Percentiles rank a stretch among this genome's conserved stretches.
phyloP scores from a whole-genome alignment of 495 filamentous ascomycete species.

The Cercophora newfieldiana region DNA sequence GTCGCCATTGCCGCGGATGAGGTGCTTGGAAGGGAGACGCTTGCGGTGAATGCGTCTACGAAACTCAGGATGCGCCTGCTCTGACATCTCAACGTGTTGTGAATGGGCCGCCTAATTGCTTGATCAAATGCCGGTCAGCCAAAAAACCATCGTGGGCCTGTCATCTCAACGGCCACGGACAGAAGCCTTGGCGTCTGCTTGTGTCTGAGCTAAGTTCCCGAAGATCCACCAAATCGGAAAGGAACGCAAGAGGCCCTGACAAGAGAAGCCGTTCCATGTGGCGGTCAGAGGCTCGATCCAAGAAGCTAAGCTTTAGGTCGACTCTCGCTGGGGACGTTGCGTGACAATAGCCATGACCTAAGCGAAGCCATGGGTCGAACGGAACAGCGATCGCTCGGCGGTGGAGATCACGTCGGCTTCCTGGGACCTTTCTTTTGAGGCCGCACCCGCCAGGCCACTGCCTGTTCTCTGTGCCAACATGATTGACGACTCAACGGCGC shows the following conservation, averaged over 20 bases:
- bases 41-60: too few relatives aligned
- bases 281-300: slow-evolving; percentile 15
- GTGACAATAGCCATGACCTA: not conserved
- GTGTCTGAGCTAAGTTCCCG: not conserved
- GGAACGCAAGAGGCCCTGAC: slow-evolving; percentile 19
- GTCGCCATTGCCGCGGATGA: not conserved
- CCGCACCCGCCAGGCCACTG: not conserved
- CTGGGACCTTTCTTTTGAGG: not conserved
- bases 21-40: not conserved
- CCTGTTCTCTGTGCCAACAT: not conserved
- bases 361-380: not conserved
- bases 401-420: not conserved
- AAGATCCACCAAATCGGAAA: slow-evolving; percentile 26
- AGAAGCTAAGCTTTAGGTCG: not conserved
- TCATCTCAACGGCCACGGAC: not conserved
- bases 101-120: not conserved
- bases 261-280: not conserved
- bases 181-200: not conserved
- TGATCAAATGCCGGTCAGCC: not conserved
- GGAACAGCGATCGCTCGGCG: not conserved
- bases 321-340: not conserved
- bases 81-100: not conserved
- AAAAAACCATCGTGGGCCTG: not conserved
- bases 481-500: not conserved
- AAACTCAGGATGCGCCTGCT: not conserved